Conservation (phyloP, 2,329 filamentous ascomycete species). For the Phyllachora maydis region DNA sequence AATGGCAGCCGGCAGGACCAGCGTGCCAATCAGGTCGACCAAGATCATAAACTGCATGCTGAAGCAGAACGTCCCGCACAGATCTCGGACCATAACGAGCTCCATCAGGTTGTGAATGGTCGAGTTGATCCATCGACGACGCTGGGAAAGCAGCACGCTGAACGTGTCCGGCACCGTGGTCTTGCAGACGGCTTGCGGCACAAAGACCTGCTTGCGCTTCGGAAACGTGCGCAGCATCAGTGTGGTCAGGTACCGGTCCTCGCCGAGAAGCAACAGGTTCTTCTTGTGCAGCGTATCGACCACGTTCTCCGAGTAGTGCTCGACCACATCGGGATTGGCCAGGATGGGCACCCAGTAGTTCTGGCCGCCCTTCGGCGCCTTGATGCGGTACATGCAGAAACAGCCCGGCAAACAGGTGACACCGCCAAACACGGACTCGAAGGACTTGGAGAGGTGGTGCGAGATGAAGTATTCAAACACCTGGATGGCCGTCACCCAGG, state of each 20-base stretch:
- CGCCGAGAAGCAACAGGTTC: slow-evolving; percentile 76
- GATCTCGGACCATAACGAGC: slow-evolving; percentile 79
- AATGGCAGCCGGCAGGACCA: slow-evolving; percentile 90
- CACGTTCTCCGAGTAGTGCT: slow-evolving; percentile 98
- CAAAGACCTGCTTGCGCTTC: slow-evolving; percentile 96
- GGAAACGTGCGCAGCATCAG: slow-evolving; percentile 98
- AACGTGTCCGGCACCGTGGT: slow-evolving; percentile 90
- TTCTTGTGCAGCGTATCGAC: slow-evolving; percentile 97
- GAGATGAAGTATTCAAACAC: slow-evolving; percentile 99
- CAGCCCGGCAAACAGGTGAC: slow-evolving; percentile 95
- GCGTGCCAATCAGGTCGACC: slow-evolving; percentile 82
- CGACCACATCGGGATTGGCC: slow-evolving; percentile 93
- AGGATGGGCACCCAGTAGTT: slow-evolving; percentile 99
- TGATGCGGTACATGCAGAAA: slow-evolving; percentile 99
- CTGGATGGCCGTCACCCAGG: slow-evolving; percentile 94
- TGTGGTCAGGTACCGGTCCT: slow-evolving; percentile 89
- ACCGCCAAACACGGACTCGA: slow-evolving; percentile 96
- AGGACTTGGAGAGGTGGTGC: slow-evolving; percentile 89
- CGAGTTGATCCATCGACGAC: slow-evolving; percentile 97
- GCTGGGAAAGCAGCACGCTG: slow-evolving; percentile 78
- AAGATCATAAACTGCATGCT: slow-evolving; percentile 99
- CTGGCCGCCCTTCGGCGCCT: slow-evolving; percentile 90
- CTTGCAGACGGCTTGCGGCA: slow-evolving; percentile 97
- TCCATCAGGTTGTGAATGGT: slow-evolving; percentile 99
- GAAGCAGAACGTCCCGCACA: slow-evolving; percentile 98